These are phyloP conservation scores for Aspergillus floridensis DNA, from an alignment of 2,329 filamentous ascomycete species.

Conservation along the genomic window DNA sequence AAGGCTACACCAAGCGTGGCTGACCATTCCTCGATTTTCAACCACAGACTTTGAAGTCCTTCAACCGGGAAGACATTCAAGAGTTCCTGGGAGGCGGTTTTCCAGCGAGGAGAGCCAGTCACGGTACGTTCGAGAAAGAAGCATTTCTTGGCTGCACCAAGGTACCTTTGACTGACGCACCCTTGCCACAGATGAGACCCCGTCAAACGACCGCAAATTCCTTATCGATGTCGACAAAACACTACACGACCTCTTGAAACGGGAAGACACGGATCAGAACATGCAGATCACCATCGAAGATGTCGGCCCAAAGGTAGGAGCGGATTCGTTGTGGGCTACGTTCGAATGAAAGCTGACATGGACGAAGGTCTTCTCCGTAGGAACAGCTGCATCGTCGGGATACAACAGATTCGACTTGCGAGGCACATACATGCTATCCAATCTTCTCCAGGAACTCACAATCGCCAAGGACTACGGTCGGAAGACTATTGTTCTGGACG, in stretches of 20 bases:
- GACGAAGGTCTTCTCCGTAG: slow-evolving; percentile 73
- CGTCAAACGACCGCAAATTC: slow-evolving; percentile 70
- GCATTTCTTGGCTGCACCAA: background rate
- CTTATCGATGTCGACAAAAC: slow-evolving; percentile 84
- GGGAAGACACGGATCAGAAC: slow-evolving; percentile 92
- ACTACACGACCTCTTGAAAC: slow-evolving; percentile 70
- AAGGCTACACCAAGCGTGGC: slow-evolving; percentile 11
- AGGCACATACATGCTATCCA: slow-evolving; percentile 96
- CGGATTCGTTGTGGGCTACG: background rate
- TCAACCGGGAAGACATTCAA: slow-evolving; percentile 37
- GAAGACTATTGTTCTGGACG: slow-evolving; percentile 86
- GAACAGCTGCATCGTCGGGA: slow-evolving; percentile 81
- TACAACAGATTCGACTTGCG: slow-evolving; percentile 86
- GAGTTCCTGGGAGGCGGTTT: slow-evolving; percentile 31
- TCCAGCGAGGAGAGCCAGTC: slow-evolving; percentile 43
- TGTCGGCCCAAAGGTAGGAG: slow-evolving; percentile 75
- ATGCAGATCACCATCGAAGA: slow-evolving; percentile 98
- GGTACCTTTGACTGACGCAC: slow-evolving; percentile 14
- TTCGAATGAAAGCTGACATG: slow-evolving; percentile 17
- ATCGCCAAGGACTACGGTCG: slow-evolving; percentile 87
- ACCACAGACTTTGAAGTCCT: slow-evolving; percentile 35
- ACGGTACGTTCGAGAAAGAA: slow-evolving; percentile 35
- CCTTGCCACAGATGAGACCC: slow-evolving; percentile 63
- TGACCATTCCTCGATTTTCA: slow-evolving; percentile 6
- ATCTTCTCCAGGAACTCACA: slow-evolving; percentile 89